Percentiles rank a stretch among this genome's conserved stretches.
Evolutionary conservation across 768 basidiomycete species (phyloP).

Genomic region (Kwoniella heveanensis): DNA sequence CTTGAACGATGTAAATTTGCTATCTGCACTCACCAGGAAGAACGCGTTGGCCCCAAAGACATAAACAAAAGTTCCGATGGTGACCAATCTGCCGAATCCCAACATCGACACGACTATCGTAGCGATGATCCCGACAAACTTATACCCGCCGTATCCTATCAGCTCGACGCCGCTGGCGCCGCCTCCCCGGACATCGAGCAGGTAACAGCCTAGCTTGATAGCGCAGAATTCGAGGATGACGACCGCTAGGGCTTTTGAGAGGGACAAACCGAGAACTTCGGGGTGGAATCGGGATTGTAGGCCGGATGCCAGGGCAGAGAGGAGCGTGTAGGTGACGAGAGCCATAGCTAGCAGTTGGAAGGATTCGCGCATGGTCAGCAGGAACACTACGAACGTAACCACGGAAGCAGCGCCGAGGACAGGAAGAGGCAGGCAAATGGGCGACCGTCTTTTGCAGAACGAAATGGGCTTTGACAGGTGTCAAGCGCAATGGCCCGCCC

Average conservation of each 20-base stretch:
- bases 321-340: conserved; percentile 88
- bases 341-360: conserved; percentile 72
- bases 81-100: conserved; percentile 65
- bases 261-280: conserved; percentile 79
- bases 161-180: conserved; percentile 67
- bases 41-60: conserved; percentile 86
- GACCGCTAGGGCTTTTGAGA: conserved; percentile 80
- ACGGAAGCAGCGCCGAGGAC: too few species aligned
- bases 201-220: conserved; percentile 88
- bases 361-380: neutral
- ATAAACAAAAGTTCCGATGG: conserved; percentile 75
- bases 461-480: too few species aligned
- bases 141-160: conserved; percentile 92
- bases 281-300: conserved; percentile 82
- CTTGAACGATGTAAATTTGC: neutral
- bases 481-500: too few species aligned
- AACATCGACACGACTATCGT: conserved; percentile 74
- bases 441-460: too few species aligned
- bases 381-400: too few species aligned
- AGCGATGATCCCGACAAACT: conserved; percentile 91
- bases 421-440: too few species aligned
- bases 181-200: conserved; percentile 79
- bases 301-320: conserved; percentile 82
- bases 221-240: conserved; percentile 84
- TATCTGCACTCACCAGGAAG: conserved; percentile 72